Evolutionary conservation across 2,329 filamentous ascomycete species (phyloP), one percentile per base, ranked within the genome.

Genomic region (Pyrenophora tritici-repentis): DNA sequence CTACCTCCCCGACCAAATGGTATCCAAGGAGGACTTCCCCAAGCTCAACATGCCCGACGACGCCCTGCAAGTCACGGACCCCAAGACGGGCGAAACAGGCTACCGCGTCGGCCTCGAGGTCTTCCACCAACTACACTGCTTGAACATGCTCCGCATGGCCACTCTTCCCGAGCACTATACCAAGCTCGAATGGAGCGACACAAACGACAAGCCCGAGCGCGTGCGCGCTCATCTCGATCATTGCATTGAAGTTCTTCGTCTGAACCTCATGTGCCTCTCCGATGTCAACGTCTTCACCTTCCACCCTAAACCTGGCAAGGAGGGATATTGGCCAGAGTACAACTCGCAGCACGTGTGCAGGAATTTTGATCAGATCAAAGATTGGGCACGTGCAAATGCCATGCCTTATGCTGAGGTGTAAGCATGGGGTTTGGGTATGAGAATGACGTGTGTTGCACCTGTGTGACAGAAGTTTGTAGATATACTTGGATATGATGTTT

Each of bases 81-180:
- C 82, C 4, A 75, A 73, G 37, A 83, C 83, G 1, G 84, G 83
- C 14, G 76, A 81, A 49, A 77, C 78, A 32, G 83, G 83, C 0
- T 86, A 85, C 59, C 76, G 83, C n/a, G 82, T 83, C 0, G 83
- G 79, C 0, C 70, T 84, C 3, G 81, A 84, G 61, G 81, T 83
- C 0, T 84, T 84, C 68, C 82, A 84, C 66, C 81, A 73, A 46
- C 59, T 73, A 16, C 68, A 71, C 50, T 73, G 71, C 53, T 50
- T 73, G n/a, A 73, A 73, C 17, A 41, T 72, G 6, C 52, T 73
- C 14, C 63, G 71, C 36, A 70, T 71, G 66, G 38, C 61, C 13
- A 71, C 67, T 10, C 71, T 73, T 42, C 67, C 62, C 6, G 67
- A 71, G 4, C 61, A 72, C 44, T 71, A 71, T 52, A 46, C 61